phyloP scores from a whole-genome alignment of 192 early-diverging fungal species.

The Jimgerdemannia lactiflua region DNA sequence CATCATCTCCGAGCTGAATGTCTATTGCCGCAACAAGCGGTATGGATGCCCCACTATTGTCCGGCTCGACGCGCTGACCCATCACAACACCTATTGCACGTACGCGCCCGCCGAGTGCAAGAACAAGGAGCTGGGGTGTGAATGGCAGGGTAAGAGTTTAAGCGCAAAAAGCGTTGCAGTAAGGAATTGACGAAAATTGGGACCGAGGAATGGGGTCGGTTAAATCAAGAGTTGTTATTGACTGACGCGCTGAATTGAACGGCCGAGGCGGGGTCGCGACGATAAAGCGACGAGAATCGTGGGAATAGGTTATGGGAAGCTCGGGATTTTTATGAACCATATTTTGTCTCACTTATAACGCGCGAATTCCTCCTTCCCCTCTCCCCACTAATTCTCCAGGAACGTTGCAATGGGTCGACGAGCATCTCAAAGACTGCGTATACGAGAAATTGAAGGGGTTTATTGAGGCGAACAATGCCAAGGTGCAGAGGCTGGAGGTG shows the following conservation, averaged over 20 bases:
- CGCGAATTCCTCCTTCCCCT: neutral
- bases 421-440: constrained; percentile 48
- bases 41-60: constrained; percentile 48
- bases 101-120: constrained; percentile 42
- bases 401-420: constrained; percentile 29
- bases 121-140: constrained; percentile 45
- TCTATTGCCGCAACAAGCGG: constrained; percentile 47
- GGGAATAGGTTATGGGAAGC: too few species aligned
- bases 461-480: constrained; percentile 39
- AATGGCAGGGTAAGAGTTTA: constrained; percentile 36
- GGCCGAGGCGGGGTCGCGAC: too few species aligned
- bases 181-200: neutral
- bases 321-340: too few species aligned
- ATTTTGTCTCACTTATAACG: neutral
- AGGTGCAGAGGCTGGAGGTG: constrained; percentile 32
- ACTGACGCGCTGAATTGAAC: too few species aligned
- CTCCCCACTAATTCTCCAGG: constrained; percentile 15
- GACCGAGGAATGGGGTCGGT: neutral
- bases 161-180: neutral
- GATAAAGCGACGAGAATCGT: too few species aligned
- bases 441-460: constrained; percentile 49
- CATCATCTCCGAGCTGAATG: constrained; percentile 50
- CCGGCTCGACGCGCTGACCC: constrained; percentile 42
- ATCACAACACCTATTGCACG: constrained; percentile 46
- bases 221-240: too few species aligned